These are phyloP conservation scores for Golubevia pallescens DNA, from an alignment of 1,284 basidiomycete genomes.

Conservation along the genomic window DNA sequence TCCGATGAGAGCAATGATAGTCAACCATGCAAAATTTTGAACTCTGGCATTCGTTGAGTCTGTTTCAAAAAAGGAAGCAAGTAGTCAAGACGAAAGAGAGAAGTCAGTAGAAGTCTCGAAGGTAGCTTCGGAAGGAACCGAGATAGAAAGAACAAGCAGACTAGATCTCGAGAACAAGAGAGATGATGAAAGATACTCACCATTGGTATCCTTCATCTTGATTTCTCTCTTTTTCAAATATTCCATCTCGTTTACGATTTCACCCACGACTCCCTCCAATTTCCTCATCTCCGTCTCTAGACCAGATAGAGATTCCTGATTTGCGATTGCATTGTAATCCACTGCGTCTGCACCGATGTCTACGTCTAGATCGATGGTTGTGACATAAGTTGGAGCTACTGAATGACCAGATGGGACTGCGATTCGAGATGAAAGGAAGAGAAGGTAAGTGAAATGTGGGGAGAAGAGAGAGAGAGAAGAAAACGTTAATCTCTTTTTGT, in stretches of 20 bases:
- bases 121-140: background rate
- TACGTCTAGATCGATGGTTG: conserved; percentile 55
- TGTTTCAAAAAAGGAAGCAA: conserved; percentile 63
- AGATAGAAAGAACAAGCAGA: background rate
- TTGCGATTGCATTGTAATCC: conserved; percentile 64
- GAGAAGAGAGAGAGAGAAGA: conserved; percentile 1
- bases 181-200: too few species aligned
- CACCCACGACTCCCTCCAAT: conserved; percentile 47
- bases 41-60: conserved; percentile 91
- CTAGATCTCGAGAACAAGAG: background rate
- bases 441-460: background rate
- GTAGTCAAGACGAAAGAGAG: background rate
- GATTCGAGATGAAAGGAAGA: background rate
- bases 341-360: conserved; percentile 64
- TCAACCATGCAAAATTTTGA: conserved; percentile 89
- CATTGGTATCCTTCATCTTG: conserved; percentile 54
- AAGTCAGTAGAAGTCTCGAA: too few species aligned
- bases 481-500: background rate
- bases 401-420: conserved; percentile 1
- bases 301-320: conserved; percentile 61
- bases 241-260: conserved; percentile 62
- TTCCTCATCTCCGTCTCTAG: conserved; percentile 62
- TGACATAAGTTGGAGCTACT: background rate
- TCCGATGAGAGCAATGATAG: conserved; percentile 78
- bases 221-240: conserved; percentile 57